Evolutionary conservation across 106 monocot genomes (phyloP), one percentile per base, ranked within the genome.

Genomic region (Agapanthus africanus): DNA sequence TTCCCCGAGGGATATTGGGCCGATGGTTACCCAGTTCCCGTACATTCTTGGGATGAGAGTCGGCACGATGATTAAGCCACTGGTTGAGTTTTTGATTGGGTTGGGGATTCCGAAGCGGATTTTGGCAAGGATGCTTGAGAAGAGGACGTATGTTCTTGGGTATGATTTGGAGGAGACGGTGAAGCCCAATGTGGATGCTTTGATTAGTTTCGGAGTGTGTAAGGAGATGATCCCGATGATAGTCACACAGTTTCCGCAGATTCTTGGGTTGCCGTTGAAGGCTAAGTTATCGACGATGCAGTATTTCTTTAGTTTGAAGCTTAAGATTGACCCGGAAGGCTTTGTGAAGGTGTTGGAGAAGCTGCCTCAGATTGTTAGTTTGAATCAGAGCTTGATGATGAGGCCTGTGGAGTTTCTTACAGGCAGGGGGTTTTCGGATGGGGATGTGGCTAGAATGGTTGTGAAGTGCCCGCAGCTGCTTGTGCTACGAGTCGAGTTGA

Each of bases 51-150:
- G 95, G 15, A 97, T 97, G 95, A 73, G 95, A 28, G 91, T 91
- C 0, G 95, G 91, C 31, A 86, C 86, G 16, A 77, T 82, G 70
- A 91, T 97, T 68, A 97, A 97, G 79, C 95, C 95, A 4, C 67
- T 91, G 32, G 84, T 89, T 16, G 95, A 97, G 47, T 87, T 72
- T 66, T 57, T 97, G 7, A 54, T 81, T 33, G 77, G 73, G 13
- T 44, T 97, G 19, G 88, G 89, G 8, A 26, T 97, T 10, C 88
- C 88, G 1, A 86, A 71, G 49, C 60, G 67, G 39, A 74, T 84
- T 27, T 60, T 97, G 19, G 84, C 89, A 0, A 78, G 80, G 52
- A 71, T 97, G 78, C 78, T 97, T 7, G 95, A 97, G 84, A 92
- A 82, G 70, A 75, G 82, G 44, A 80, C 95, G 0, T 81, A 91